These are phyloP conservation scores for Persicaria tinctoria DNA, from an alignment of 148 eudicot species.

Conservation along the genomic window DNA sequence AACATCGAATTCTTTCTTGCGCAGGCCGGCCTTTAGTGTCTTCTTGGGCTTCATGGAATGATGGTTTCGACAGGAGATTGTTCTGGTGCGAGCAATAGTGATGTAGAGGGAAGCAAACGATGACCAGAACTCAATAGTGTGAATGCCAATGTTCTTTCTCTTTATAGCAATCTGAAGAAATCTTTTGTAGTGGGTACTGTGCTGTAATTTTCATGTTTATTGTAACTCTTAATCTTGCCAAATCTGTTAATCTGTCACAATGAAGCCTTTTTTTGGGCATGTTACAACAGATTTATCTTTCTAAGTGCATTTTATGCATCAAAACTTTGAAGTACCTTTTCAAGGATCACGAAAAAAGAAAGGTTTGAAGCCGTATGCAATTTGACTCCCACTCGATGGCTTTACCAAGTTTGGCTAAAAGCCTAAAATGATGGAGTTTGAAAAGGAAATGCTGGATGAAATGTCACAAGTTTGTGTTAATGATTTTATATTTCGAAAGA, in stretches of 20 bases:
- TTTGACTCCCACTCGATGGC: no score
- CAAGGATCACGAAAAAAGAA: no score
- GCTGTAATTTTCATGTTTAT: constrained; percentile 1
- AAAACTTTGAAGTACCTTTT: no score
- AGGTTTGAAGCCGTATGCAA: no score
- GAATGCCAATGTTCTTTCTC: constrained; percentile 1
- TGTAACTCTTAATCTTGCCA: not conserved
- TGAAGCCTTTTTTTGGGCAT: no score
- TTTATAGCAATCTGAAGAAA: not conserved
- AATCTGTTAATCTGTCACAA: not conserved
- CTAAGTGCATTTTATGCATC: no score
- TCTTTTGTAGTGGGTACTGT: not conserved
- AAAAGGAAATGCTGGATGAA: no score
- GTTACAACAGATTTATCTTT: no score
- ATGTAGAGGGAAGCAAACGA: not conserved
- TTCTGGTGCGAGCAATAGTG: not conserved
- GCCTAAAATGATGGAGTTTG: no score
- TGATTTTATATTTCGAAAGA: no score
- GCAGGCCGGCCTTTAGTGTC: not conserved
- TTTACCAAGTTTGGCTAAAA: no score
- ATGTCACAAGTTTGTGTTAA: no score
- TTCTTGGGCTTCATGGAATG: not conserved
- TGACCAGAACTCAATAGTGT: not conserved
- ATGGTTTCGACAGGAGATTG: not conserved
- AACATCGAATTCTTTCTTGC: not conserved